Percentiles rank a stretch among this genome's conserved stretches.
Conservation (phyloP, 331 rosid genomes). For the Rosa hybrid region DNA sequence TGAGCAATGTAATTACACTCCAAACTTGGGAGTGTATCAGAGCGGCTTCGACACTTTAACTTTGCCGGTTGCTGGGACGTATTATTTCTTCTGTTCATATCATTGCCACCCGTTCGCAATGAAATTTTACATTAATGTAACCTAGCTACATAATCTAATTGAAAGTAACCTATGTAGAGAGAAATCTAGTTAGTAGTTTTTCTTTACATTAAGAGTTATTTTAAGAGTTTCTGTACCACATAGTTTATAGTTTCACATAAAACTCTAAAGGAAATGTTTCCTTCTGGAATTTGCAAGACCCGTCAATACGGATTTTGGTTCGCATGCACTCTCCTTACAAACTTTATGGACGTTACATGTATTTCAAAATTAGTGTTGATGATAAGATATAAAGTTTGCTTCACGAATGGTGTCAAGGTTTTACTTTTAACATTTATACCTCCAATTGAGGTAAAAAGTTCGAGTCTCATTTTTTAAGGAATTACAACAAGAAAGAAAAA, state of each 20-base stretch:
- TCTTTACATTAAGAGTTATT: background rate
- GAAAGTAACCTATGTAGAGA: background rate
- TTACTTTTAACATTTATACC: too few species aligned
- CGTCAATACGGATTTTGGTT: too few species aligned
- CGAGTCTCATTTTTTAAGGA: too few species aligned
- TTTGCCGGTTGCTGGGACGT: background rate
- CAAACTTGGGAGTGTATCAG: constrained; percentile 2
- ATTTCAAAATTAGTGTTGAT: too few species aligned
- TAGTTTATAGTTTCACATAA: too few species aligned
- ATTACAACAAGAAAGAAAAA: too few species aligned
- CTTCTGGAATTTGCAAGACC: background rate
- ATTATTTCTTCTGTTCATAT: background rate
- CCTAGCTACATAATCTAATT: background rate
- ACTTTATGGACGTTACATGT: too few species aligned
- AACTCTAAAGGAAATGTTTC: too few species aligned
- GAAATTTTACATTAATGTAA: background rate
- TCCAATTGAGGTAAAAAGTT: too few species aligned
- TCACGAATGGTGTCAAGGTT: too few species aligned
- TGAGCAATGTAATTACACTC: background rate
- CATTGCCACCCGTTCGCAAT: background rate
- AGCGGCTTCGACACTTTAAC: background rate
- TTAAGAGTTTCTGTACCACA: too few species aligned
- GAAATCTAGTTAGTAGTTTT: background rate
- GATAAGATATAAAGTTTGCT: too few species aligned
- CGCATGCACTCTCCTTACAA: background rate